phyloP scores from a whole-genome alignment of 78 protist species.

The Dictyostelium firmibasis region DNA sequence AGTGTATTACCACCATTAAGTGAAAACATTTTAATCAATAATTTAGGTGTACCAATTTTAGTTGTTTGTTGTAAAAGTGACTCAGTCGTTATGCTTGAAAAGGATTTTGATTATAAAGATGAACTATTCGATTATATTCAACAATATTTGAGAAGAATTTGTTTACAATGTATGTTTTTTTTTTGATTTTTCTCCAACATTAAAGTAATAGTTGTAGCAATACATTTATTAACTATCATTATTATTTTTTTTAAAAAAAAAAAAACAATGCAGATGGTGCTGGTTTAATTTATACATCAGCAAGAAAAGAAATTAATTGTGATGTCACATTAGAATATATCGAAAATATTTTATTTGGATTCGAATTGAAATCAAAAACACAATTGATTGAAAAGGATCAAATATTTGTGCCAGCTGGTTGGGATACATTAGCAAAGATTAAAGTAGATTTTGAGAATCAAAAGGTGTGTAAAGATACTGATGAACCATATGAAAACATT shows the following conservation, averaged over 20 bases:
- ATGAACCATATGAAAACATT: slow-evolving; percentile 58
- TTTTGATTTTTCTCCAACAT: not conserved
- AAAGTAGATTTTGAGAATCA: slow-evolving; percentile 75
- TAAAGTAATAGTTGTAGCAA: not conserved
- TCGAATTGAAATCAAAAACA: slow-evolving; percentile 46
- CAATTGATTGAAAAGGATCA: slow-evolving; percentile 82
- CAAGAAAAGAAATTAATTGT: slow-evolving; percentile 77
- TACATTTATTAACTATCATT: not conserved
- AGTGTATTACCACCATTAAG: slow-evolving; percentile 74
- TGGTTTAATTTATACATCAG: slow-evolving; percentile 82
- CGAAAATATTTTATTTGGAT: slow-evolving; percentile 77
- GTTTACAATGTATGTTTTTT: slow-evolving; percentile 65
- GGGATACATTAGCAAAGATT: slow-evolving; percentile 80
- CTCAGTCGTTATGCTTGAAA: slow-evolving; percentile 68
- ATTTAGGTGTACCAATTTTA: slow-evolving; percentile 77
- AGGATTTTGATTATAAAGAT: slow-evolving; percentile 76
- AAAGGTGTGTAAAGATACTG: slow-evolving; percentile 70
- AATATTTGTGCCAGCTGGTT: slow-evolving; percentile 80
- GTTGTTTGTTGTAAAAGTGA: slow-evolving; percentile 80
- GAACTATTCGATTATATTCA: slow-evolving; percentile 83
- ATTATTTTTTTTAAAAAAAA: not conserved
- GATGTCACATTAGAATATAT: slow-evolving; percentile 63
- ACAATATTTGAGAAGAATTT: slow-evolving; percentile 73
- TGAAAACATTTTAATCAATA: slow-evolving; percentile 51
- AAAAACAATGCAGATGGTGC: too few relatives aligned